phyloP scores from a whole-genome alignment of 805 yeast species.

The Metschnikowia noctiluminum region DNA sequence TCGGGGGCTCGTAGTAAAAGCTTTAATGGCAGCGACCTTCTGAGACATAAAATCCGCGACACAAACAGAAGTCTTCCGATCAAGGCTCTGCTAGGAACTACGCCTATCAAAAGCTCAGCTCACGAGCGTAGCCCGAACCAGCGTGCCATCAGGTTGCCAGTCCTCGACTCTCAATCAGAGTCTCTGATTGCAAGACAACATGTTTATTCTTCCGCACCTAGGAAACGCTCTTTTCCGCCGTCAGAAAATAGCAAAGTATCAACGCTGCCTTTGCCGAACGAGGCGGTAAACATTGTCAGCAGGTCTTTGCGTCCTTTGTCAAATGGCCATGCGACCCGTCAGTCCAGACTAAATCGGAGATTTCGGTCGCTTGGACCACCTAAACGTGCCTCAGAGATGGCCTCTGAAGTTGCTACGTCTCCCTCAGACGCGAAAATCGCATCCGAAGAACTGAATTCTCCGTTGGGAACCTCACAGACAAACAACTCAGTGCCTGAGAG shows the following conservation, averaged over 20 bases:
- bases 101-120: too few species aligned
- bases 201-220: not conserved
- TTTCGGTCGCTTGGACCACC: conserved; percentile 47
- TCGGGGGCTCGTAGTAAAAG: not conserved
- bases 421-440: not conserved
- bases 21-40: not conserved
- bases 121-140: not conserved
- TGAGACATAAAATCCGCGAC: not conserved
- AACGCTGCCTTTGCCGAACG: not conserved
- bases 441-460: not conserved
- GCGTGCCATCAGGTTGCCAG: not conserved
- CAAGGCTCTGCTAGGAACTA: not conserved
- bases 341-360: conserved; percentile 34
- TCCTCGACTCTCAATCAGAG: not conserved
- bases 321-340: conserved; percentile 15
- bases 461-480: not conserved
- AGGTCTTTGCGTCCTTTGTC: not conserved
- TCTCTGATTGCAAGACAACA: not conserved
- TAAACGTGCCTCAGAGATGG: conserved; percentile 35
- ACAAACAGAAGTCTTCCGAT: not conserved
- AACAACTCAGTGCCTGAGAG: not conserved
- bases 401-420: not conserved
- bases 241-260: not conserved
- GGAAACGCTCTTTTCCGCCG: not conserved
- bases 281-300: not conserved